Evolutionary conservation across 2,329 filamentous ascomycete species (phyloP), one percentile per base, ranked within the genome.

Genomic region (Apiospora kogelbergensis): DNA sequence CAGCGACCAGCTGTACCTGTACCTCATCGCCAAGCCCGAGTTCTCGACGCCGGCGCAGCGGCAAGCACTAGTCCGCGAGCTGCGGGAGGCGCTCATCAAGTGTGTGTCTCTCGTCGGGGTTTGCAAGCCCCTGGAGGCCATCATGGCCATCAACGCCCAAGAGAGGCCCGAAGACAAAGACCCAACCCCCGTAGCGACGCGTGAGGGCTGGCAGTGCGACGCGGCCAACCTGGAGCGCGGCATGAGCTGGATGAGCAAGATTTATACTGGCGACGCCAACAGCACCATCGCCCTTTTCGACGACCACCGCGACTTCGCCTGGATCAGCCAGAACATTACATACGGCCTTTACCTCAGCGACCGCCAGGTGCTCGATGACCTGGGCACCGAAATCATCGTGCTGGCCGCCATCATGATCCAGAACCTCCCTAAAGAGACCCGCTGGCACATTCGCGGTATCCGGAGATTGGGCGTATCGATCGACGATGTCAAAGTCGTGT

Each of bases 11-110:
- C 84, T 91, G 1, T 90, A 90, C 79, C 82, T 81, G 13, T 80
- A 89, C 72, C 82, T 91, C 44, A 85, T 84, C 73, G 76, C 78
- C 53, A 81, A 86, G 70, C 82, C 85, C 0, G 77, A 82, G 48
- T 85, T 82, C 72, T 72, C 78, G 1, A 83, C 81, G 0, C 71
- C 84, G 0, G 79, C 78, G 1, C 76, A 83, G 17, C 82, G 87
- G 13, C 78, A 87, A 73, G 76, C 75, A 0, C 79, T 89, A 9
- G 79, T 88, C 68, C 82, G 84, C 2, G 79, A 86, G 2, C 73
- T 89, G 2, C 83, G 89, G 57, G 89, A 91, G 76, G 84, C 83
- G 0, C 79, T 91, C 15, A 77, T 91, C 69, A 90, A 91, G 77
- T 78, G 83, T n/a, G 81, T 88, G 13, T 80, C 81, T 15, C 80